phyloP scores from a whole-genome alignment of 148 eudicot genomes.

The Vaccinium corymbosum region DNA sequence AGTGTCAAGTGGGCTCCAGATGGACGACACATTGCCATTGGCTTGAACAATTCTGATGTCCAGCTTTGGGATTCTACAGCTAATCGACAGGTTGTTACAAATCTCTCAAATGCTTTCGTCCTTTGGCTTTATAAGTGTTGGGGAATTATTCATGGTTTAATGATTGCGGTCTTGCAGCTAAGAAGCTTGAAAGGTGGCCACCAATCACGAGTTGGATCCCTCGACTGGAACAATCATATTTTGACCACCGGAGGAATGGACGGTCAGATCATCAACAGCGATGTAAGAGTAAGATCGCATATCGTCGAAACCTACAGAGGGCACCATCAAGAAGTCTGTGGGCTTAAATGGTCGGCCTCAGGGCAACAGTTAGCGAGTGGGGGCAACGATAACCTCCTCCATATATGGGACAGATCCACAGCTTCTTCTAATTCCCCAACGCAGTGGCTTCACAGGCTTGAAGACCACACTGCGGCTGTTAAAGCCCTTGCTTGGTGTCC shows the following conservation, averaged over 20 bases:
- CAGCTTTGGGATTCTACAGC: constrained; percentile 90
- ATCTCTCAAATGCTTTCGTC: constrained; percentile 10
- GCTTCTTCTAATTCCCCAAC: constrained; percentile 68
- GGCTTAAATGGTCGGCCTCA: constrained; percentile 85
- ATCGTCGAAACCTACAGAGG: constrained; percentile 72
- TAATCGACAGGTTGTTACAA: constrained; percentile 49
- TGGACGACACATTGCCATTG: constrained; percentile 79
- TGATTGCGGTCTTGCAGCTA: constrained; percentile 34
- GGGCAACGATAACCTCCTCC: constrained; percentile 80
- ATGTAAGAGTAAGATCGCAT: constrained; percentile 61
- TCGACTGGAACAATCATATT: constrained; percentile 88
- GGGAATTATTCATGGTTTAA: background rate
- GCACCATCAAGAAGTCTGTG: constrained; percentile 85
- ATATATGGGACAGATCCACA: constrained; percentile 76
- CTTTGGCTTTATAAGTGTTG: constrained; percentile 24
- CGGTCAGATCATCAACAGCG: constrained; percentile 67
- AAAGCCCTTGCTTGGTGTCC: constrained; percentile 98
- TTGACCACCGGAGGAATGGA: constrained; percentile 90
- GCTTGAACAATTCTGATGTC: constrained; percentile 76
- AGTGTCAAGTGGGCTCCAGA: constrained; percentile 98
- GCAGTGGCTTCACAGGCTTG: constrained; percentile 82
- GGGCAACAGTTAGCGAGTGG: constrained; percentile 89
- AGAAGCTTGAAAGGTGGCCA: constrained; percentile 81
- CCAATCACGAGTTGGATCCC: constrained; percentile 65
- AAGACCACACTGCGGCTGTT: constrained; percentile 94